A percentile compares a stretch with the other conserved stretches of the same genome.
Conservation (phyloP, 768 basidiomycete genomes). For the Suillus subalutaceus region DNA sequence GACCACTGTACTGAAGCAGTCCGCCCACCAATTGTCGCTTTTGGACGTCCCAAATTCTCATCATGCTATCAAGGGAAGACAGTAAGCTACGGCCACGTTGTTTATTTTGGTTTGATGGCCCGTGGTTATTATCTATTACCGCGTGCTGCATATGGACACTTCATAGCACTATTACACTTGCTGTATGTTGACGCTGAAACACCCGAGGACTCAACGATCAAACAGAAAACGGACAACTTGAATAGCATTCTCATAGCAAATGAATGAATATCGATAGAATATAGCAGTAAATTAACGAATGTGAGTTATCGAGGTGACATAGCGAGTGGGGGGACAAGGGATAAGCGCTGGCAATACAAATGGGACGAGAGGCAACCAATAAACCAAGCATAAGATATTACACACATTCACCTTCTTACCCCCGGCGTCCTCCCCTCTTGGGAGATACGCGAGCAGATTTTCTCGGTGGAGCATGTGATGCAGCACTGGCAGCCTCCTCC, state of each 20-base stretch:
- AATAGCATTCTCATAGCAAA: conserved; percentile 1
- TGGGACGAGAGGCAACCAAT: neutral
- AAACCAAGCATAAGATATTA: conserved; percentile 2
- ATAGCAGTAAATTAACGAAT: conserved; percentile 4
- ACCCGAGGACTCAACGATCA: neutral
- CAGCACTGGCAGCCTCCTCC: neutral
- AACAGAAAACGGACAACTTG: neutral
- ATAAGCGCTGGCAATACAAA: conserved; percentile 1
- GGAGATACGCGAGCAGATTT: conserved; percentile 1
- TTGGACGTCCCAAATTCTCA: neutral
- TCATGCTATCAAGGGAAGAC: neutral
- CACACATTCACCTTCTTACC: neutral
- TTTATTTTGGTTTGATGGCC: neutral
- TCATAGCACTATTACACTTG: neutral
- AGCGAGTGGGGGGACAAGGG: neutral
- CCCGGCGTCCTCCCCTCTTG: neutral
- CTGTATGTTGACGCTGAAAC: neutral
- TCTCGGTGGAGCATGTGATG: neutral
- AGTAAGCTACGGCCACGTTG: neutral
- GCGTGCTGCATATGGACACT: neutral
- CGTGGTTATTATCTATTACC: neutral
- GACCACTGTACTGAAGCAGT: neutral
- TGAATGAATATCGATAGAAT: conserved; percentile 5
- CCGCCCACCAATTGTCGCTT: neutral
- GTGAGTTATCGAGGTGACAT: conserved; percentile 1